Evolutionary conservation across 2,329 filamentous ascomycete species (phyloP), one percentile per base, ranked within the genome.

Genomic region (Ramularia collo-cygni): DNA sequence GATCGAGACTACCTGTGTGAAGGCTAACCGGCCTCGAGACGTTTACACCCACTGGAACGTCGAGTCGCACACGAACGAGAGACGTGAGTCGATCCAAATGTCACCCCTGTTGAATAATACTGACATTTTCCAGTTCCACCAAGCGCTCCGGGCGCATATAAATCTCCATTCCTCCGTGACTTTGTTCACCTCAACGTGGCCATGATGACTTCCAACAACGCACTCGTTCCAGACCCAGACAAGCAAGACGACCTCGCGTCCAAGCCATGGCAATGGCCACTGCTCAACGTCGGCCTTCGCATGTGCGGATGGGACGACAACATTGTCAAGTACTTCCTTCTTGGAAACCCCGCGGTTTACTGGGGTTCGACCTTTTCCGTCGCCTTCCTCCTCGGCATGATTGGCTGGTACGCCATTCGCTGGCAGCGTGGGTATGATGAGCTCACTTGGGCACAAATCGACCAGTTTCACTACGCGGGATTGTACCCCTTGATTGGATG

Each of bases 121-220:
- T 66, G 69, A 61, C 67, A 53, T 29, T 27, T 13, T 19, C 26
- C 56, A 92, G 85, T 96, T 17, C 90, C 92, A 28, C 79, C 85
- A 47, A 83, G 85, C 54, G 85, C 95, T 64, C 85, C 92, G 39
- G 86, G 84, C 56, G 82, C 85, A 41, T 98, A 95, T 72, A 94
- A 85, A 69, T 96, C 90, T 26, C 92, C 93, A 2, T 98, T 98
- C 75, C 74, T 95, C 59, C 89, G 94, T 61, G 92, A 98, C 65
- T 98, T 98, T 58, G 82, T 98, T 49, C 92, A 98, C 64, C 72
- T 96, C 46, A 98, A 98, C 62, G 92, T 98, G 47, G 92, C 92
- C 48, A 98, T 98, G 92, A 95, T 96, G 90, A 98, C 92, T 3
- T 96, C 92, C 28, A 98, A 98, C 75, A 98, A 98, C 60, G 92